Conservation (phyloP, 768 basidiomycete genomes). For the Naganishia kalamii region DNA sequence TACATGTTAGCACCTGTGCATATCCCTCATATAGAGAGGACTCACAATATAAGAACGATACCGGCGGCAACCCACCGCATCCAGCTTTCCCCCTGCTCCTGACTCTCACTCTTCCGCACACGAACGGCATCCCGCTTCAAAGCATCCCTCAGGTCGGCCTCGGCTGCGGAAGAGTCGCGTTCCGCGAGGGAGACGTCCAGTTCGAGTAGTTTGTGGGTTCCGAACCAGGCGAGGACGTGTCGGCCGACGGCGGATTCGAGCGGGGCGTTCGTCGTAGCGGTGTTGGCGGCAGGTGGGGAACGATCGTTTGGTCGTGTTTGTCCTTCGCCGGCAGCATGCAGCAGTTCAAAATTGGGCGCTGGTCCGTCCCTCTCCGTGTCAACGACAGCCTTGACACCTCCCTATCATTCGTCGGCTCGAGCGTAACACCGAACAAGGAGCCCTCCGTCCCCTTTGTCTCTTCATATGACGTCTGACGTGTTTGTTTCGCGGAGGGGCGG, state of each 20-base stretch:
- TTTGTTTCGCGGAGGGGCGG: too few species aligned
- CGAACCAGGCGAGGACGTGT: background rate
- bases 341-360: too few species aligned
- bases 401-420: too few species aligned
- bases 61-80: background rate
- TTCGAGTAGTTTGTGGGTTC: background rate
- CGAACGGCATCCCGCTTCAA: background rate
- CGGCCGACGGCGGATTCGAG: background rate
- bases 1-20: too few species aligned
- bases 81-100: background rate
- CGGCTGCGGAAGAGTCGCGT: background rate
- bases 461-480: too few species aligned
- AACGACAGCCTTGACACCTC: too few species aligned
- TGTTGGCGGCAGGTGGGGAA: too few species aligned
- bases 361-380: too few species aligned
- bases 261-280: background rate
- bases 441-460: too few species aligned
- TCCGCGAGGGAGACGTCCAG: background rate
- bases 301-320: too few species aligned
- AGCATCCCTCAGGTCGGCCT: background rate
- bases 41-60: background rate
- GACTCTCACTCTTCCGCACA: background rate
- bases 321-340: too few species aligned
- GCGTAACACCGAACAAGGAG: too few species aligned
- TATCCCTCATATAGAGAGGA: background rate